These are phyloP conservation scores for Platanthera zijinensis DNA, from an alignment of 106 monocot species.

Conservation along the genomic window DNA sequence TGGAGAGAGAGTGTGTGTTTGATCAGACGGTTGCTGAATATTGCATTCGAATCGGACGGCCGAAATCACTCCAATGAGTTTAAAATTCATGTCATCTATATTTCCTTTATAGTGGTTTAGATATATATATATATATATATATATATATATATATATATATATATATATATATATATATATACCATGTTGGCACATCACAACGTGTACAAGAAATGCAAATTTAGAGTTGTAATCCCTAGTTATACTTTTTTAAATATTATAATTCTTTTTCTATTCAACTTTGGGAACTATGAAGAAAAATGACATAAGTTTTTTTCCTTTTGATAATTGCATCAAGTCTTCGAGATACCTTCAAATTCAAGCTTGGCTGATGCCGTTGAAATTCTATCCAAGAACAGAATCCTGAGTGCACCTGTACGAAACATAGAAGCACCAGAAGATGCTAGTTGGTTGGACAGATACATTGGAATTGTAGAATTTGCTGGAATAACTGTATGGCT, in stretches of 20 bases:
- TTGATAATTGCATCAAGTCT: slow-evolving; percentile 21
- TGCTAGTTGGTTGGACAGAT: slow-evolving; percentile 81
- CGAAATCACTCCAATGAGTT: too few relatives aligned
- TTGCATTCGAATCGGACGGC: too few relatives aligned
- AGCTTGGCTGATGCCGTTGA: slow-evolving; percentile 64
- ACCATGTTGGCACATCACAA: not conserved
- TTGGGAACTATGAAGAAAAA: not conserved
- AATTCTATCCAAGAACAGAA: slow-evolving; percentile 47
- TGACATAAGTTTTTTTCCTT: slow-evolving; percentile 11
- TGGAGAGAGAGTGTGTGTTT: too few relatives aligned
- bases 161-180: too few relatives aligned
- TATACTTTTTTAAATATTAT: not conserved
- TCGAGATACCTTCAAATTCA: slow-evolving; percentile 75
- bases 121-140: too few relatives aligned
- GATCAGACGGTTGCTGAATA: too few relatives aligned
- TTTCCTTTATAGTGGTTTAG: too few relatives aligned
- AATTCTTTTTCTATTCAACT: not conserved
- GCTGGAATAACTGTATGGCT: slow-evolving; percentile 87
- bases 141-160: too few relatives aligned
- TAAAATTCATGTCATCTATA: too few relatives aligned
- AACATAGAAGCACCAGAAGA: slow-evolving; percentile 59
- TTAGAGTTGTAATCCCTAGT: not conserved
- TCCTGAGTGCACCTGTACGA: slow-evolving; percentile 59
- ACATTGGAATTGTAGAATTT: slow-evolving; percentile 80
- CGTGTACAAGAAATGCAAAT: not conserved